A percentile compares a stretch with the other conserved stretches of the same genome.
phyloP scores from a whole-genome alignment of 2,329 filamentous ascomycete genomes.

The Gaeumannomyces sp. region DNA sequence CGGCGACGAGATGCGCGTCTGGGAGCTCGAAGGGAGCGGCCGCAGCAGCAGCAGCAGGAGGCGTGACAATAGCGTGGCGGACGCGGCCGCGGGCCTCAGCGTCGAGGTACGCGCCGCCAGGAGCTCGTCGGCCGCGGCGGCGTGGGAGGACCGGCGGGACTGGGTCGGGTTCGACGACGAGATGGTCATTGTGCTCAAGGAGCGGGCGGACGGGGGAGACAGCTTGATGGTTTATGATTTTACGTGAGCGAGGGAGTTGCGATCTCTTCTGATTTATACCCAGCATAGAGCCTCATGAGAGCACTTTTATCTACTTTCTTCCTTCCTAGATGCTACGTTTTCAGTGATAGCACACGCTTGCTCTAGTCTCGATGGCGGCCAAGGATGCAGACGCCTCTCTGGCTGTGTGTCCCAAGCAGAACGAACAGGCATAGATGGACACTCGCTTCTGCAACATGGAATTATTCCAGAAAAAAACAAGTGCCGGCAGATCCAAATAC shows the following conservation, averaged over 20 bases:
- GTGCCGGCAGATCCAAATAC: too few species aligned
- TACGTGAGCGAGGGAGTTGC: conserved; percentile 40
- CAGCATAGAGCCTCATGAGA: too few species aligned
- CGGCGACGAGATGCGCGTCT: conserved; percentile 77
- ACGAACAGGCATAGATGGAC: too few species aligned
- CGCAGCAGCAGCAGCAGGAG: background rate
- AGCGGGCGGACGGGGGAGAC: conserved; percentile 60
- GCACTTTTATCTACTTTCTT: too few species aligned
- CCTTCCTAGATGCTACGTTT: too few species aligned
- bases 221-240: conserved; percentile 84
- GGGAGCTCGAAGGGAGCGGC: conserved; percentile 70
- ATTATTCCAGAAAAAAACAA: too few species aligned
- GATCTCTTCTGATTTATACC: too few species aligned
- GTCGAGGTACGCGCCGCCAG: conserved; percentile 41
- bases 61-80: background rate
- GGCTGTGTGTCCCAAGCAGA: too few species aligned
- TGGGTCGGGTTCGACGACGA: conserved; percentile 90
- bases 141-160: conserved; percentile 42
- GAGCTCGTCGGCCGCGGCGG: conserved; percentile 8
- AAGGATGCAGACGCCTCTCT: too few species aligned
- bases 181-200: conserved; percentile 79
- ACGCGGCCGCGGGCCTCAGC: conserved; percentile 31
- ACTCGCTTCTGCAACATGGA: too few species aligned
- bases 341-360: too few species aligned
- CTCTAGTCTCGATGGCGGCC: too few species aligned